Base-by-base conservation (phyloP, 352 stramenopile species). In the Phytopythium vexans region DNA sequence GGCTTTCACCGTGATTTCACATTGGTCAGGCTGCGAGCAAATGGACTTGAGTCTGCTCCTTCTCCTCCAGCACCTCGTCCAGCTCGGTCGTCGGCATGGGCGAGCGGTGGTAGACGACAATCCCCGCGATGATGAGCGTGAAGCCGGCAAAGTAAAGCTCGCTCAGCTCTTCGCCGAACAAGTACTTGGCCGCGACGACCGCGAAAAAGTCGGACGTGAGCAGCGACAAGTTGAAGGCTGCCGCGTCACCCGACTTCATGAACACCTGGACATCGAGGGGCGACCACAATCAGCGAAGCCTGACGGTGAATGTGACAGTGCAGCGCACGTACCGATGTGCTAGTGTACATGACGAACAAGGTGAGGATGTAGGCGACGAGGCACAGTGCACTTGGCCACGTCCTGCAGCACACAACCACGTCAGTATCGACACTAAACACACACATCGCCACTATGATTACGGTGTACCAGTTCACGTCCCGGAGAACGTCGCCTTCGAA, bases 141-240 rank as follows among this genome's bases (percentile, higher is more conserved):
- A 97, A 88, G 11, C 88, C 87, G n/a, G 95, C 49, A 59, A 94
- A 97, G 71, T 97, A 97, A 34, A 96, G 67, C 47, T 58, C 74
- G 49, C 61, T 82, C 38, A 96, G 69, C 35, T 80, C 56, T 50
- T 95, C 68, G 43, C 84, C 53, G 97, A 85, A 86, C 70, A 97
- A 50, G 73, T 88, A 89, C 94, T 96, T 65, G 94, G 67, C 74
- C 4, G 75, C 81, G 27, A 95, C 68, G 45, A 99, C 90, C 0
- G 93, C 92, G 72, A 97, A 99, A 38, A 98, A 85, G 65, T 98
- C 96, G 46, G 92, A 96, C 14, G 94, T 97, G 60, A 99, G 91
- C 51, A 99, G 66, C 9, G 89, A 98, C 41, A 99, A 67, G 74
- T 99, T 99, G 63, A 99, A 95, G 31, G 98, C 68, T 8, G 95